phyloP scores from a whole-genome alignment of 768 basidiomycete genomes.

The Porpolomopsis calyptriformis region DNA sequence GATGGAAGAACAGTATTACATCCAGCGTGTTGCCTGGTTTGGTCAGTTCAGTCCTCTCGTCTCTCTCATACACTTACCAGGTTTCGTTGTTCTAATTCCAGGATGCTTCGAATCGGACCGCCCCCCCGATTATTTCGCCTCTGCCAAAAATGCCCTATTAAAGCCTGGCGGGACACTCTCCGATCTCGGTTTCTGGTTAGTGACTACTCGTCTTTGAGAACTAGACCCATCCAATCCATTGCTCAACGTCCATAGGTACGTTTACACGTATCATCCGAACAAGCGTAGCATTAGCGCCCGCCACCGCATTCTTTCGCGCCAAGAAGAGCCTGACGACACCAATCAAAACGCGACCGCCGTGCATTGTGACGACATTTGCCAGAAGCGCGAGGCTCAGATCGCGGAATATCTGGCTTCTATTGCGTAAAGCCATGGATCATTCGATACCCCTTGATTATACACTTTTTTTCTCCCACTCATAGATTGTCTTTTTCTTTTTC shows the following conservation, averaged over 20 bases:
- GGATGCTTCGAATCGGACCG: constrained; percentile 2
- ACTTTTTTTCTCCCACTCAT: no score
- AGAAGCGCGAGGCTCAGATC: constrained; percentile 3
- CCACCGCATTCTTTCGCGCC: constrained; percentile 3
- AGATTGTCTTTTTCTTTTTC: no score
- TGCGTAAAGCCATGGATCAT: no score
- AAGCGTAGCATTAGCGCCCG: not conserved
- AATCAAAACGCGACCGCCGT: not conserved
- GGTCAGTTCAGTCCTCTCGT: not conserved
- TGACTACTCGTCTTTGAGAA: no score
- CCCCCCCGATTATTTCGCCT: constrained; percentile 6
- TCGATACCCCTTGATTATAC: no score
- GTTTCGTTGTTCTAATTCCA: not conserved
- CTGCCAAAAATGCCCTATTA: not conserved
- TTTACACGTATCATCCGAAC: not conserved
- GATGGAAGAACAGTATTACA: constrained; percentile 7
- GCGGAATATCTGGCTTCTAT: not conserved
- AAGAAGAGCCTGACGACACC: not conserved
- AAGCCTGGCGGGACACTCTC: not conserved
- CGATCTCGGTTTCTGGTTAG: constrained; percentile 4
- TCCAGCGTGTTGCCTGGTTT: constrained; percentile 6
- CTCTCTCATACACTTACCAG: not conserved
- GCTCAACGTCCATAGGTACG: constrained; percentile 2
- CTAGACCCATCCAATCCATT: not conserved
- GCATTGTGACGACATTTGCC: constrained; percentile 6